Conservation (phyloP, 495 filamentous ascomycete genomes). For the Penicillium psychrofluorescens region DNA sequence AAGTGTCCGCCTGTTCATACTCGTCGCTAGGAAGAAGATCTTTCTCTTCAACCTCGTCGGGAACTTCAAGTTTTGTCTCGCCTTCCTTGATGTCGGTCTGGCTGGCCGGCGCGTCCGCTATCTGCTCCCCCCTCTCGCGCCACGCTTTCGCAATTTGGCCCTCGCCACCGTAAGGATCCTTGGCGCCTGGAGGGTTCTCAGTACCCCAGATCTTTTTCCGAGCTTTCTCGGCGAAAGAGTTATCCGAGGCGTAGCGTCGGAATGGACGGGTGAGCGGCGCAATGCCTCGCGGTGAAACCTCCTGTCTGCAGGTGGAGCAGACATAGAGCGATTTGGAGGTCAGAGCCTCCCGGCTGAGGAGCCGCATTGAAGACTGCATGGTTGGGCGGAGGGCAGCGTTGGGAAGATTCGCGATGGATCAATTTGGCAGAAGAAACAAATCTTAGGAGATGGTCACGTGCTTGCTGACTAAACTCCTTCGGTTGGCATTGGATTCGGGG, state of each 20-base stretch:
- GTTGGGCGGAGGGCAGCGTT: constrained; percentile 2
- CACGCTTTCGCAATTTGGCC: constrained; percentile 13
- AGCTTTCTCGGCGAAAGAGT: constrained; percentile 38
- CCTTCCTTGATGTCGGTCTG: constrained; percentile 3
- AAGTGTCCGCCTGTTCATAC: constrained; percentile 14
- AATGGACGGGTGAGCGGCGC: constrained; percentile 34
- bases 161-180: constrained; percentile 45
- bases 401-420: too few relatives aligned
- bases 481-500: too few relatives aligned
- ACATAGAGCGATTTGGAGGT: constrained; percentile 19
- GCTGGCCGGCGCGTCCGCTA: not conserved
- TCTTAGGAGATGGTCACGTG: too few relatives aligned
- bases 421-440: too few relatives aligned
- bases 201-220: constrained; percentile 50
- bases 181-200: constrained; percentile 44
- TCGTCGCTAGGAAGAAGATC: constrained; percentile 3
- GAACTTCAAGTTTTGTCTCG: constrained; percentile 1
- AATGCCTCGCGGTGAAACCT: constrained; percentile 24
- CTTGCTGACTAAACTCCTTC: too few relatives aligned
- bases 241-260: constrained; percentile 34
- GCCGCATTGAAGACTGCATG: constrained; percentile 35
- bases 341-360: constrained; percentile 30
- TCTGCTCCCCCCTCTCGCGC: not conserved
- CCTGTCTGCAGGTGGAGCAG: constrained; percentile 38
- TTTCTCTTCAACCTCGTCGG: not conserved